Conservation (phyloP, 768 basidiomycete genomes). For the Amanita phalloides region DNA sequence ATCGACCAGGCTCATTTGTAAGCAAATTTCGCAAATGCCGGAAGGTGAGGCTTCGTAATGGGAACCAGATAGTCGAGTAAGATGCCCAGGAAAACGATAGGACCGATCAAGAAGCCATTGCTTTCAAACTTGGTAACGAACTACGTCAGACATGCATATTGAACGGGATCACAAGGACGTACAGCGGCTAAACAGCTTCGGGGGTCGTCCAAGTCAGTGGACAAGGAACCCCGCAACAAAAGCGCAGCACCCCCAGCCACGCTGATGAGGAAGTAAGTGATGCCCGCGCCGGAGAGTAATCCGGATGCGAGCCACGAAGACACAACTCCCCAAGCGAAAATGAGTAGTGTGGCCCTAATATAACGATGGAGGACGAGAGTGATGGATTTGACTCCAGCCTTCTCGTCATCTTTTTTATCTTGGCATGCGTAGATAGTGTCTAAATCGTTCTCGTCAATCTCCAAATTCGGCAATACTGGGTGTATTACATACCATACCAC, state of each 20-base stretch:
- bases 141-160: neutral
- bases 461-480: neutral
- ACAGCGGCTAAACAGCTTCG: neutral
- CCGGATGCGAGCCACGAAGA: conserved; percentile 25
- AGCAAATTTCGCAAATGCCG: neutral
- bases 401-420: conserved; percentile 44
- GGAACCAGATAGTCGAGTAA: conserved; percentile 6
- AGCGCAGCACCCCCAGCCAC: conserved; percentile 9
- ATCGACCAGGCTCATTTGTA: no score
- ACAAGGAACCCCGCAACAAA: neutral
- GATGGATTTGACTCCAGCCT: conserved; percentile 44
- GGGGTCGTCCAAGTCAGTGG: neutral
- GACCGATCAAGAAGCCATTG: conserved; percentile 7
- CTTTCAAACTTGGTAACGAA: conserved; percentile 4
- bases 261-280: conserved; percentile 18
- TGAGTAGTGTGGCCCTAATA: conserved; percentile 30
- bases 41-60: neutral
- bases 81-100: conserved; percentile 3
- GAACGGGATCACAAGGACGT: neutral
- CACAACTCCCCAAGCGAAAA: conserved; percentile 30
- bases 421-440: conserved; percentile 48
- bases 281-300: conserved; percentile 25
- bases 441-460: neutral
- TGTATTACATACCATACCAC: neutral
- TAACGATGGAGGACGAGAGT: conserved; percentile 38